phyloP scores from a whole-genome alignment of 192 early-diverging fungal genomes.

The Coemansia sp. region DNA sequence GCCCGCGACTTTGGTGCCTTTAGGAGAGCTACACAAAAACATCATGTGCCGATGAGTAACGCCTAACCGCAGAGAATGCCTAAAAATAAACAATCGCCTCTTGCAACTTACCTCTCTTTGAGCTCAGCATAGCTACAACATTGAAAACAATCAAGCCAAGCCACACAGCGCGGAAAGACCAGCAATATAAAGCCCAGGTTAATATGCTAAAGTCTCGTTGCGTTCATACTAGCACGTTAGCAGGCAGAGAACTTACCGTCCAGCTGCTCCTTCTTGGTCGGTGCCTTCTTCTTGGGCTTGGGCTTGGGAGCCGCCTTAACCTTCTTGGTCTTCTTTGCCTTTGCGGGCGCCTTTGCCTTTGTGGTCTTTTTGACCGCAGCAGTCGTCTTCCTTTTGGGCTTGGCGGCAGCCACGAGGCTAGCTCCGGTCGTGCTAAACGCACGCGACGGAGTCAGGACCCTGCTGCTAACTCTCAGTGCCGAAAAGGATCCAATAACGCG shows the following conservation, averaged over 20 bases:
- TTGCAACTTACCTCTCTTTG: constrained; percentile 15
- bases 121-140: constrained; percentile 18
- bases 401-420: not conserved
- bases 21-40: constrained; percentile 13
- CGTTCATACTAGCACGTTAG: no score
- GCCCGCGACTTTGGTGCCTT: constrained; percentile 14
- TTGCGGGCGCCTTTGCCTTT: constrained; percentile 4
- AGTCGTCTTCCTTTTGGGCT: constrained; percentile 8
- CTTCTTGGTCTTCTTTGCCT: constrained; percentile 11
- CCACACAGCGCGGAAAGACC: not conserved
- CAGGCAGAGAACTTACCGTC: constrained; percentile 22
- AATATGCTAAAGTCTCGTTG: no score
- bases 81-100: not conserved
- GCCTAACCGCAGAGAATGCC: no score
- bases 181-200: no score
- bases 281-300: constrained; percentile 1
- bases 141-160: constrained; percentile 3
- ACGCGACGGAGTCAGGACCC: not conserved
- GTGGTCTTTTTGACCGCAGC: constrained; percentile 11
- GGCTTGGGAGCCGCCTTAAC: constrained; percentile 12
- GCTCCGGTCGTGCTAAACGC: not conserved
- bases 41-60: no score
- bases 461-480: not conserved
- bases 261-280: constrained; percentile 26
- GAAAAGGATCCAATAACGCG: constrained; percentile 13